Percentiles rank a stretch among this genome's conserved stretches.
phyloP scores from a whole-genome alignment of 208 protist genomes.

The Leishmania turanica region DNA sequence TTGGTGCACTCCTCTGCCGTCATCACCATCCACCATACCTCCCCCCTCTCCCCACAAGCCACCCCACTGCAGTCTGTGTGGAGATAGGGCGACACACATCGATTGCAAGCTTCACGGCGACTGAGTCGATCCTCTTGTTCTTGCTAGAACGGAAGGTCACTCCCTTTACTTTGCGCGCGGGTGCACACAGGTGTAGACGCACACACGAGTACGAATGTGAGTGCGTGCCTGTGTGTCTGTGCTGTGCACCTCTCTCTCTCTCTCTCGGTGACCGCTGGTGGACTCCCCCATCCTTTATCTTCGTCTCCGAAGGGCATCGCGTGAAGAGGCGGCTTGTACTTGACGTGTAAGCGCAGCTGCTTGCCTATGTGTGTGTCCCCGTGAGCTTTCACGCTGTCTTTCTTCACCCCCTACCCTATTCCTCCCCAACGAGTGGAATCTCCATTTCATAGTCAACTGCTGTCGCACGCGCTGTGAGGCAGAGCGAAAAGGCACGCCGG shows the following conservation, averaged over 20 bases:
- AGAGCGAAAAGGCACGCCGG: background rate
- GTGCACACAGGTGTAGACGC: background rate
- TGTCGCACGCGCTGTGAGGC: background rate
- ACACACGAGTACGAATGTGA: background rate
- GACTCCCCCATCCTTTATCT: background rate
- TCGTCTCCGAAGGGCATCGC: background rate
- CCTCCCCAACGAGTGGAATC: background rate
- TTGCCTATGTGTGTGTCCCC: background rate
- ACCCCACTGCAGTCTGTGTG: background rate
- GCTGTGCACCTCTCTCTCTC: constrained; percentile 1
- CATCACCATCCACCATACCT: background rate
- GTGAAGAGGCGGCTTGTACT: background rate
- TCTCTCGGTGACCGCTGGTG: background rate
- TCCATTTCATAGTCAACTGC: background rate
- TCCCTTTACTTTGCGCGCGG: background rate
- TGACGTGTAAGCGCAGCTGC: background rate
- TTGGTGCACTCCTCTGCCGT: background rate
- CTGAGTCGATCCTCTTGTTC: background rate
- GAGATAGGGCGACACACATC: background rate
- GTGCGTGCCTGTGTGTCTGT: constrained; percentile 4
- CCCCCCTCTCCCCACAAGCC: background rate
- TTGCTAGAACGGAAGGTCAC: background rate
- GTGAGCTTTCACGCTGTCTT: background rate
- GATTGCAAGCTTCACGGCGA: background rate
- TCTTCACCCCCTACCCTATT: background rate